Conservation (phyloP, 331 rosid genomes). For the Quercus phellos region DNA sequence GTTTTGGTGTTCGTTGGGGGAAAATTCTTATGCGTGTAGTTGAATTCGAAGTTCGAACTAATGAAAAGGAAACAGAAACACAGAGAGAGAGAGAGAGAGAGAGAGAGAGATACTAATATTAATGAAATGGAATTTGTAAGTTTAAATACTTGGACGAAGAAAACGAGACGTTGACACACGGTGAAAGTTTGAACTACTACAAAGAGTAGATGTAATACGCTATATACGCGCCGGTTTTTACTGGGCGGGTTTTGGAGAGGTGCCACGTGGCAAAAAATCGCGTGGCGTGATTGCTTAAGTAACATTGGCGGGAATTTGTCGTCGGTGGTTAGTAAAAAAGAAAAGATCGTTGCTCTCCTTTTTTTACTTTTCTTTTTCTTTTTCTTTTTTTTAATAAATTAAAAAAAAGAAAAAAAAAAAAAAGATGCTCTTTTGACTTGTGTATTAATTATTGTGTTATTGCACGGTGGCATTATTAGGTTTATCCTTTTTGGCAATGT, state of each 20-base stretch:
- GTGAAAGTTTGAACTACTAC: neutral
- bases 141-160: neutral
- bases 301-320: constrained; percentile 30
- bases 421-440: neutral
- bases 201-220: neutral
- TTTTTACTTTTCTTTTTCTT: neutral
- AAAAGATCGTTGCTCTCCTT: too few species aligned
- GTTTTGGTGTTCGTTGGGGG: neutral
- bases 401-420: neutral
- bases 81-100: neutral
- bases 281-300: neutral
- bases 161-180: neutral
- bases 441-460: neutral
- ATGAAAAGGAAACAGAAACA: neutral
- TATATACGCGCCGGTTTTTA: neutral
- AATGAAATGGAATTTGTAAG: neutral
- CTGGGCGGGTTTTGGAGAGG: neutral
- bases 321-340: constrained; percentile 15
- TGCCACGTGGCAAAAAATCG: constrained; percentile 19
- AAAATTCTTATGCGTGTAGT: neutral
- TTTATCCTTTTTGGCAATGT: neutral
- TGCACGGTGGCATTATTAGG: neutral
- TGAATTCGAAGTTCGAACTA: too few species aligned
- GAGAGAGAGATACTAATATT: neutral
- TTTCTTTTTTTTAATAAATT: neutral